A percentile compares a stretch with the other conserved stretches of the same genome.
Conservation (phyloP, 2,329 filamentous ascomycete genomes). For the Cordyceps pruinosa region DNA sequence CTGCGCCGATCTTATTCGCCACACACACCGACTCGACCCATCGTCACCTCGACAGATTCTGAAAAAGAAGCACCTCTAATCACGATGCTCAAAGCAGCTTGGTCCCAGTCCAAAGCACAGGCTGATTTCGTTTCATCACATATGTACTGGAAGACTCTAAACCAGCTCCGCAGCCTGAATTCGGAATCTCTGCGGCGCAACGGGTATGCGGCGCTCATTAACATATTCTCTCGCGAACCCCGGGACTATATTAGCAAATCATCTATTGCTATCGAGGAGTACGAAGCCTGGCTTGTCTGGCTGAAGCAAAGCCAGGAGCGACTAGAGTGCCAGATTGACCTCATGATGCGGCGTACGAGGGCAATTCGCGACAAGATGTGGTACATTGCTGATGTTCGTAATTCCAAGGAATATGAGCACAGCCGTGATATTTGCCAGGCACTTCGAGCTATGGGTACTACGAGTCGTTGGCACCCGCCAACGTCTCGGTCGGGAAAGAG, state of each 20-base stretch:
- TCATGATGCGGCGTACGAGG: slow-evolving; percentile 66
- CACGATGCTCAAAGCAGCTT: slow-evolving; percentile 69
- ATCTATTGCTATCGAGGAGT: slow-evolving; percentile 67
- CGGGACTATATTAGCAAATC: slow-evolving; percentile 63
- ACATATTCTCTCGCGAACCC: slow-evolving; percentile 67
- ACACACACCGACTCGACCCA: not conserved
- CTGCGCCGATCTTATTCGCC: not conserved
- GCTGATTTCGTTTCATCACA: slow-evolving; percentile 81
- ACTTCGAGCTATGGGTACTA: slow-evolving; percentile 80
- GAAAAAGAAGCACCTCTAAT: slow-evolving; percentile 37
- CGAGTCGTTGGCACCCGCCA: slow-evolving; percentile 46
- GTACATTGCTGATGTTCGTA: slow-evolving; percentile 91
- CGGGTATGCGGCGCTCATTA: slow-evolving; percentile 63
- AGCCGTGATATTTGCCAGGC: slow-evolving; percentile 80
- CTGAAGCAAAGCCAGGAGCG: slow-evolving; percentile 76
- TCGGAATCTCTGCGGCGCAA: slow-evolving; percentile 57
- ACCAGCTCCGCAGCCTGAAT: slow-evolving; percentile 59
- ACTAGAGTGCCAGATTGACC: slow-evolving; percentile 65
- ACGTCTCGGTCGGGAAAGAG: slow-evolving; percentile 41
- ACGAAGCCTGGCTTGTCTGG: slow-evolving; percentile 76
- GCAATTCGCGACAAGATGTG: slow-evolving; percentile 94
- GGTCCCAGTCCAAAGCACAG: slow-evolving; percentile 67
- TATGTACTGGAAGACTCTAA: slow-evolving; percentile 75
- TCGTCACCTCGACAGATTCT: slow-evolving; percentile 9
- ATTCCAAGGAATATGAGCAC: slow-evolving; percentile 81